Base-by-base conservation (phyloP, 1,284 basidiomycete genomes). In the Moniliophthora roreri region DNA sequence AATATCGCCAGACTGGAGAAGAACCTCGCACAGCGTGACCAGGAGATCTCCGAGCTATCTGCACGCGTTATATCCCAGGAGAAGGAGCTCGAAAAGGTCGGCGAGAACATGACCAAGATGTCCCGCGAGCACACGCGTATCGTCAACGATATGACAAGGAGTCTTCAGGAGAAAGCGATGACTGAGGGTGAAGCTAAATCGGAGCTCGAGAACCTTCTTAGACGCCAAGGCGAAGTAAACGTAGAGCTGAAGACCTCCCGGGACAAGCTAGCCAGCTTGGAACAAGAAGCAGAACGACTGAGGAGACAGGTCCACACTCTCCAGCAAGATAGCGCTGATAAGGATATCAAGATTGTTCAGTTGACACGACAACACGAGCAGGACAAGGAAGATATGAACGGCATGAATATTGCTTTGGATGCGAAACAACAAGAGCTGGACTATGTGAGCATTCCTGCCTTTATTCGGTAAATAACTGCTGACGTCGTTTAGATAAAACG, bases 371-470 rank as follows among this genome's bases (percentile, higher is more conserved):
- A 88, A 61, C 78, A 81, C 34, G 73, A 77, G 0, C 79, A 87
- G 63, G 80, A 89, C 54, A 85, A 85, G 63, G 89, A 93, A 50
- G 92, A 93, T 66, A 70, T 89, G 40, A 73, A 82, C 50, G 88
- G 90, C 36, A 71, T 95, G 58, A 93, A 93, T 63, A 89, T 93
- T 39, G 93, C 91, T 0, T 69, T 95, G 55, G 91, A 93, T 67
- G 85, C 91, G 20, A 95, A 95, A 70, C 93, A 95, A 64, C 91
- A 93, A 64, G 92, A 95, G 66, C 74, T 95, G 21, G 91, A 94
- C 65, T 66, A 93, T 70, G 93, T 95, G 52, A 59, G 87, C 77
- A 18, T 56, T 51, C 54, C 48, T 40, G 40, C 46, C 20, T 23
- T 28, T 10, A 23, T 23, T 44, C 61, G 28, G 54, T 35, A 57